These are phyloP conservation scores for Psilocybe azurescens DNA, from an alignment of 768 basidiomycete species.

Conservation along the genomic window DNA sequence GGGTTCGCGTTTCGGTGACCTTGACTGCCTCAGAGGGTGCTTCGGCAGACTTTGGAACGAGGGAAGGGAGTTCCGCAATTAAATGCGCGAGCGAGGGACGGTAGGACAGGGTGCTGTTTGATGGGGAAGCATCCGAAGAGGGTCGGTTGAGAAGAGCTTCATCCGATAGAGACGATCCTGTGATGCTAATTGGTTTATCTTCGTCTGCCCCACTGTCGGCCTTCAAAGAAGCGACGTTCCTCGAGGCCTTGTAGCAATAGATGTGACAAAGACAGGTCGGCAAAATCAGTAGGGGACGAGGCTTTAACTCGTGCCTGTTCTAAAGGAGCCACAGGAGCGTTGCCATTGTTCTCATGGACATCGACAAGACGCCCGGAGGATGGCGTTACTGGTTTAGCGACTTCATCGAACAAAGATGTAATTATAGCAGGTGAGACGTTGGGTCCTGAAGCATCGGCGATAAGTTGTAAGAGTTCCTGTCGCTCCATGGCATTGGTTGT, in stretches of 20 bases:
- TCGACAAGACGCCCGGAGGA: too few species aligned
- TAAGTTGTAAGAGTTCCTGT: slow-evolving; percentile 26
- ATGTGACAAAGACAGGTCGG: slow-evolving; percentile 12
- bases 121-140: slow-evolving; percentile 9
- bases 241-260: slow-evolving; percentile 19
- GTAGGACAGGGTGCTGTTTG: slow-evolving; percentile 1
- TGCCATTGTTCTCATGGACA: background rate
- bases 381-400: background rate
- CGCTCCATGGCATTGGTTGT: slow-evolving; percentile 25
- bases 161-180: slow-evolving; percentile 34
- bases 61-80: slow-evolving; percentile 9
- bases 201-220: background rate
- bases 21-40: slow-evolving; percentile 6
- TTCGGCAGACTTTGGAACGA: slow-evolving; percentile 18
- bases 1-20: slow-evolving; percentile 5
- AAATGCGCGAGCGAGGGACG: slow-evolving; percentile 12
- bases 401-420: background rate
- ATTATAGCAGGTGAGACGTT: slow-evolving; percentile 5
- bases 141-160: slow-evolving; percentile 35
- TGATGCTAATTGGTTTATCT: slow-evolving; percentile 1
- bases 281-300: background rate
- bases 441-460: slow-evolving; percentile 22
- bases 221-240: slow-evolving; percentile 14
- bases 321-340: background rate
- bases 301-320: background rate